phyloP scores from a whole-genome alignment of 495 filamentous ascomycete genomes.

The Umbilicaria muhlenbergii region DNA sequence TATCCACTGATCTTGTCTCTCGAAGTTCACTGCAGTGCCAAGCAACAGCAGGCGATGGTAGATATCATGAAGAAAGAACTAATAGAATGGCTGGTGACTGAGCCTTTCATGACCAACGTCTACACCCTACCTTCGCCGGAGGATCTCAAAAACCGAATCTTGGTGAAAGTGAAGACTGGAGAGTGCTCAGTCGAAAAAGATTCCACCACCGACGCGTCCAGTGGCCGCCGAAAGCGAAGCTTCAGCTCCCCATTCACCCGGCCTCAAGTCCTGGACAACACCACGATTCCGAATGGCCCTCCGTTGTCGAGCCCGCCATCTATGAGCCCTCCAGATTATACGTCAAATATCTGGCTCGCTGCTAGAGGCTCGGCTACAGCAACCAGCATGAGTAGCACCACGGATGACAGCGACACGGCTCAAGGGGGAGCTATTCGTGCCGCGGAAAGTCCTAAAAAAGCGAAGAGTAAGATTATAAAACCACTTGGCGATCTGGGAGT shows the following conservation, averaged over 20 bases:
- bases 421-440: constrained; percentile 14
- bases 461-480: constrained; percentile 73
- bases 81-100: constrained; percentile 56
- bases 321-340: constrained; percentile 30
- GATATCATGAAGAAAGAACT: constrained; percentile 77
- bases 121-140: constrained; percentile 67
- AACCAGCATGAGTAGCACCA: constrained; percentile 41
- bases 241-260: constrained; percentile 60
- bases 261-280: constrained; percentile 37
- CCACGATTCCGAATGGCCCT: constrained; percentile 32
- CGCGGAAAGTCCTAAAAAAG: constrained; percentile 39
- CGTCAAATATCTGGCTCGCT: constrained; percentile 21
- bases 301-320: constrained; percentile 43
- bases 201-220: constrained; percentile 21
- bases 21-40: constrained; percentile 77
- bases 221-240: constrained; percentile 59
- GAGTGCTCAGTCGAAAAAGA: constrained; percentile 27
- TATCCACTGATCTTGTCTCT: constrained; percentile 89
- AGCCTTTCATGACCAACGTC: constrained; percentile 51
- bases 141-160: constrained; percentile 62
- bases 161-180: constrained; percentile 84
- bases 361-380: constrained; percentile 37
- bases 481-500: constrained; percentile 74
- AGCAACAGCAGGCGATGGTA: constrained; percentile 79
- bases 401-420: constrained; percentile 47